A percentile compares a stretch with the other conserved stretches of the same genome.
These are phyloP conservation scores for Capronia epimyces DNA, from an alignment of 2,329 filamentous ascomycete genomes.

Conservation along the genomic window DNA sequence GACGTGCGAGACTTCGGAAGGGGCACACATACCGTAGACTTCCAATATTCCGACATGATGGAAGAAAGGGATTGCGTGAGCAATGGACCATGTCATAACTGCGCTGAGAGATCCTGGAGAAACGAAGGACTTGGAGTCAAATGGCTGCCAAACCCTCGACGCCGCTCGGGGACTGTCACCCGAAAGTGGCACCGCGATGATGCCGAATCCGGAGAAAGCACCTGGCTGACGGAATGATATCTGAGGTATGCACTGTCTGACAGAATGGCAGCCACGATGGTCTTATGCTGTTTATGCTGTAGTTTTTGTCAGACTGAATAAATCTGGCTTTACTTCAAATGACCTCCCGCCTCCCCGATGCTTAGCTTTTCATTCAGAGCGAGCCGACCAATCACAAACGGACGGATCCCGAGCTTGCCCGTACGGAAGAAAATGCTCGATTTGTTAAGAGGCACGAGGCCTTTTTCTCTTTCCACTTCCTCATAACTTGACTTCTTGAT, in stretches of 20 bases:
- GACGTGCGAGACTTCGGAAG: neutral
- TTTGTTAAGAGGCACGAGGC: neutral
- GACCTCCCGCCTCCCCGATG: neutral
- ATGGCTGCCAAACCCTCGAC: slow-evolving; percentile 5
- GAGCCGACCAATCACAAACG: neutral
- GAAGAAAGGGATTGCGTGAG: neutral
- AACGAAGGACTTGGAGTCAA: slow-evolving; percentile 4
- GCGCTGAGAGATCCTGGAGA: slow-evolving; percentile 2
- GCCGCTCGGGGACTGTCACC: neutral
- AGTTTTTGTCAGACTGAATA: neutral
- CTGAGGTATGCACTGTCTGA: neutral
- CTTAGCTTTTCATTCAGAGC: neutral
- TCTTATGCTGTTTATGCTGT: no score
- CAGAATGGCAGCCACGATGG: no score
- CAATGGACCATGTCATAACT: slow-evolving; percentile 15
- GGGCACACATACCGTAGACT: slow-evolving; percentile 63
- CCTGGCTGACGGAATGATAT: neutral
- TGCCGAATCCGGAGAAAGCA: neutral
- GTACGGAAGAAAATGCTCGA: slow-evolving; percentile 3
- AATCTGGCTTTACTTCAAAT: neutral
- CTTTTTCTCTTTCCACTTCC: neutral
- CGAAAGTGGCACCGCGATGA: neutral
- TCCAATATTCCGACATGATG: slow-evolving; percentile 97
- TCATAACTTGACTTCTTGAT: neutral
- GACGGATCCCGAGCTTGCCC: slow-evolving; percentile 1